Evolutionary conservation across 352 stramenopile species (phyloP).

Genomic region (Phytophthora quininea): DNA sequence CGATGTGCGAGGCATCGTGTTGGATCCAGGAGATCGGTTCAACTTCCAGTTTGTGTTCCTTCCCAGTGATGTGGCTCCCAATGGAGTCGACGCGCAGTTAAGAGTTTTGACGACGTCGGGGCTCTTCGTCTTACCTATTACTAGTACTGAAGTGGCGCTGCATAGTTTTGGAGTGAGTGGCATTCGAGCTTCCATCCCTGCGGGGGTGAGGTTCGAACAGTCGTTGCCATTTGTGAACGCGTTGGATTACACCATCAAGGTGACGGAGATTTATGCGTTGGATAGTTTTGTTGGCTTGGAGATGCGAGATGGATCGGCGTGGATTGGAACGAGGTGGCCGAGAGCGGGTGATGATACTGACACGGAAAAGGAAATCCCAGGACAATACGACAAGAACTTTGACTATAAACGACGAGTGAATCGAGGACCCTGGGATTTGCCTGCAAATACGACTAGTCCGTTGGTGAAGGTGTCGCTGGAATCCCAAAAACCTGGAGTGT

Average conservation of each 20-base stretch:
- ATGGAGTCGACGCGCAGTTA: conserved; percentile 36
- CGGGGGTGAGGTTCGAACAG: conserved; percentile 35
- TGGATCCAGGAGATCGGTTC: conserved; percentile 42
- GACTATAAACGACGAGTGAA: conserved; percentile 22
- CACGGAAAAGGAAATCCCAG: conserved; percentile 14
- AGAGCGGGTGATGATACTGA: conserved; percentile 19
- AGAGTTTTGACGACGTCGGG: conserved; percentile 55
- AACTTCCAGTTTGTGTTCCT: conserved; percentile 50
- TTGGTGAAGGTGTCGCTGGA: conserved; percentile 47
- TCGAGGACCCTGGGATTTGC: conserved; percentile 48
- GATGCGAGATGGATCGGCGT: conserved; percentile 23
- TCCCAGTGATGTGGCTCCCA: conserved; percentile 26
- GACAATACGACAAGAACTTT: conserved; percentile 26
- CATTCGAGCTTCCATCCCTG: conserved; percentile 39
- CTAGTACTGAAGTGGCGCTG: conserved; percentile 25
- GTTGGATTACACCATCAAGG: conserved; percentile 38
- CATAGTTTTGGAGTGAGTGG: conserved; percentile 40
- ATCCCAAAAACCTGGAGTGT: conserved; percentile 25
- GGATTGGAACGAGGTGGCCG: conserved; percentile 31
- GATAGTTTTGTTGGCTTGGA: conserved; percentile 45
- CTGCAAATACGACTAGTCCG: conserved; percentile 31
- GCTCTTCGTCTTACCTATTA: conserved; percentile 48
- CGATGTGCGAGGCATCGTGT: conserved; percentile 39
- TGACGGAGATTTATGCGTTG: conserved; percentile 55
- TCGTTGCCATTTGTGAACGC: conserved; percentile 55